Conservation (phyloP, 179 eudicot species). For the Amaranthus tricolor region DNA sequence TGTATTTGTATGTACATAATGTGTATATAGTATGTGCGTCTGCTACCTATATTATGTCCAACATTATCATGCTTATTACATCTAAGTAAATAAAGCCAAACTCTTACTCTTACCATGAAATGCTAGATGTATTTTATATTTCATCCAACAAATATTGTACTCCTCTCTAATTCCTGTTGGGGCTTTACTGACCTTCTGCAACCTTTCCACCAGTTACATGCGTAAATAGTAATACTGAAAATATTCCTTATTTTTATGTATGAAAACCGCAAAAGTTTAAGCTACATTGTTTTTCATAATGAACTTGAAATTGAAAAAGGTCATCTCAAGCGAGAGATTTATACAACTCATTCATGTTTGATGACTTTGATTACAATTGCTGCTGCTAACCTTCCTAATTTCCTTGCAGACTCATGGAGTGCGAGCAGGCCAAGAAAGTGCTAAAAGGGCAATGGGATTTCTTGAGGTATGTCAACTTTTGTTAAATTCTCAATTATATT, state of each 20-base stretch:
- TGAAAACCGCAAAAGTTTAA: too few species aligned
- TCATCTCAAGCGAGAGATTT: neutral
- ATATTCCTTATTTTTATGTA: too few species aligned
- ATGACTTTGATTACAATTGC: neutral
- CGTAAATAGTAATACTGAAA: too few species aligned
- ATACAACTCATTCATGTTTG: neutral
- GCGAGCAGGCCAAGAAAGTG: constrained; percentile 70
- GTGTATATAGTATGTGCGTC: too few species aligned
- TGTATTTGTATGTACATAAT: too few species aligned
- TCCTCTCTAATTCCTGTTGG: neutral
- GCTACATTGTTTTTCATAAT: neutral
- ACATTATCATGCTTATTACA: too few species aligned
- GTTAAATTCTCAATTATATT: neutral
- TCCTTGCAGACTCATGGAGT: constrained; percentile 79
- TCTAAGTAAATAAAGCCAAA: too few species aligned
- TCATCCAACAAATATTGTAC: neutral
- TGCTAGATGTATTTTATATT: neutral
- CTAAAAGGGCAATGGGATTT: constrained; percentile 73
- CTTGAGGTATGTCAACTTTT: constrained; percentile 49
- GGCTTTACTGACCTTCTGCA: neutral
- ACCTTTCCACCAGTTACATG: neutral
- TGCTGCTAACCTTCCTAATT: constrained; percentile 9
- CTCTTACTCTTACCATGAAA: neutral
- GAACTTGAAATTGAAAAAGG: neutral
- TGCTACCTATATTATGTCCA: too few species aligned